A percentile compares a stretch with the other conserved stretches of the same genome.
Conservation (phyloP, 768 basidiomycete species). For the Dioszegia aurantiaca region DNA sequence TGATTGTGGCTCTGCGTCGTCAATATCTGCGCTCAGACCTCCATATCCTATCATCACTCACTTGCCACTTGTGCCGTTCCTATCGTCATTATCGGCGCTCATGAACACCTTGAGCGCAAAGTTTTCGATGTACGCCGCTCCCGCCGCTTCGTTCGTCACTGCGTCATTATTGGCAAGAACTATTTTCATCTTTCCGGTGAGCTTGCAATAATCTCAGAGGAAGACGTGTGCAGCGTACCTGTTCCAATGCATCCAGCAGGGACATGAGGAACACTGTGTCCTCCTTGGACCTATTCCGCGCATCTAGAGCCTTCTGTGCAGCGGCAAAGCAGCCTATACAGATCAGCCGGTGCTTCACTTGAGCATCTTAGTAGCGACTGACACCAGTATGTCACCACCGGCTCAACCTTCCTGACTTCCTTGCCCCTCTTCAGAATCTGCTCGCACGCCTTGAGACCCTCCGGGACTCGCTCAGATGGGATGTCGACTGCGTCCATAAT, state of each 20-base stretch:
- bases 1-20: slow-evolving; percentile 85
- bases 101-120: slow-evolving; percentile 88
- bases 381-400: slow-evolving; percentile 95
- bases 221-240: slow-evolving; percentile 46
- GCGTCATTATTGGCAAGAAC: slow-evolving; percentile 73
- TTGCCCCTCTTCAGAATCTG: slow-evolving; percentile 87
- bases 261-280: slow-evolving; percentile 68
- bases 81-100: slow-evolving; percentile 85
- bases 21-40: not conserved
- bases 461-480: slow-evolving; percentile 43
- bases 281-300: slow-evolving; percentile 61
- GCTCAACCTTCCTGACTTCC: slow-evolving; percentile 77
- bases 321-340: slow-evolving; percentile 7
- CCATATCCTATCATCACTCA: slow-evolving; percentile 48
- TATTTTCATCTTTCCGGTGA: slow-evolving; percentile 61
- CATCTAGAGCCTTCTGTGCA: slow-evolving; percentile 60
- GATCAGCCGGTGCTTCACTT: not conserved
- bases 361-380: slow-evolving; percentile 48
- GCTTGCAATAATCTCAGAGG: no score
- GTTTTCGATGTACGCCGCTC: slow-evolving; percentile 88
- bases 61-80: slow-evolving; percentile 72
- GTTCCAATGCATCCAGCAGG: slow-evolving; percentile 74
- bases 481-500: slow-evolving; percentile 44
- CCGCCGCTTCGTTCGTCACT: slow-evolving; percentile 74
- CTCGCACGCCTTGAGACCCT: slow-evolving; percentile 58